Base-by-base conservation (phyloP, 768 basidiomycete genomes). In the Sporobolomyces pararoseus region DNA sequence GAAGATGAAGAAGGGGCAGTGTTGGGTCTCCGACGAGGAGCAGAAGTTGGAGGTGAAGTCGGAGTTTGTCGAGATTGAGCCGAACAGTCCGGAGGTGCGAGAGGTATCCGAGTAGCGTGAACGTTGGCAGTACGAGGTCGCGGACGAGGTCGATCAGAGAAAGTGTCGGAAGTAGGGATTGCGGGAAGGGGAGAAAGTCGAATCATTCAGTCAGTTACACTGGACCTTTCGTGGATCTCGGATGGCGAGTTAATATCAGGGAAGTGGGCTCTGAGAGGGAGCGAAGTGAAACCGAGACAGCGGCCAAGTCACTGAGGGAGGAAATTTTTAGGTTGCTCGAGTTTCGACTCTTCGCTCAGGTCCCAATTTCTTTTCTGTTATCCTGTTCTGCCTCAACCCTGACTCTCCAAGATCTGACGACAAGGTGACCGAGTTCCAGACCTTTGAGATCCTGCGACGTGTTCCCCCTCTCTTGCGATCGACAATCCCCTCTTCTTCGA, bases 191-290 rank as follows among this genome's bases (percentile, higher is more conserved):
- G 42, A 59, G 58, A 19, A 16, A 31, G 19, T 25, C 58, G 58
- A 59, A 42, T 42, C 57, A 58, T 58, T 14, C 39, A n/a, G 57
- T 58, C 57, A 58, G 57, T 17, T 9, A 42, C 37, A 29, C 52
- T 29, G 32, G 7, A 21, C n/a, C 35, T 12, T 55, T n/a, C 32
- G 9, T 21, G 23, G 54, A 35, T 42, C 39, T 42, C 39, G 5
- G 21, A n/a, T 29, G 9, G 35, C 7, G n/a, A 42, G 39, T 42
- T 42, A 9, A 17, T 42, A 17, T 17, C 39, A 42, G 17, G 17
- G 39, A 9, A 42, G 39, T 42, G 14, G 34, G 34, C 55, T 57
- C 35, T 57, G 21, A 37, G 35, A 37, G 55, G 17, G 39, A n/a
- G n/a, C n/a, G 39, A 9, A 17, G 9, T 17, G 39, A 17, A 57